These are phyloP conservation scores for Boletus coffeatus DNA, from an alignment of 1,284 basidiomycete genomes.

Conservation along the genomic window DNA sequence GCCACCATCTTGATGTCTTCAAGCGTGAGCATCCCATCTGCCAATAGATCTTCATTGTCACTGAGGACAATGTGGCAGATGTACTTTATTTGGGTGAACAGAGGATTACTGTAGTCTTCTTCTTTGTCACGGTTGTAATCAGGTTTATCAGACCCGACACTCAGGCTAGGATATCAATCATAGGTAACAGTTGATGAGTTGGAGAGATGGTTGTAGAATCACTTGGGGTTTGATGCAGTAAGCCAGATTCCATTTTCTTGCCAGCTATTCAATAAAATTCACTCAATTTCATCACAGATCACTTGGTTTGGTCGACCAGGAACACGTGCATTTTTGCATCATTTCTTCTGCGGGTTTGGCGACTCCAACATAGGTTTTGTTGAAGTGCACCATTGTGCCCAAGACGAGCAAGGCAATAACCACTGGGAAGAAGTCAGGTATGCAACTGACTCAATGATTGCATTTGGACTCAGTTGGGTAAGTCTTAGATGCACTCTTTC, in stretches of 20 bases:
- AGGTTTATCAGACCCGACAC: too few relatives aligned
- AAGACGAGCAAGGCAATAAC: neutral
- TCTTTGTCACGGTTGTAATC: too few relatives aligned
- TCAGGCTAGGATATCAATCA: too few relatives aligned
- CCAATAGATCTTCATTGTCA: too few relatives aligned
- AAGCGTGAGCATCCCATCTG: too few relatives aligned
- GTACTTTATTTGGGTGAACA: too few relatives aligned
- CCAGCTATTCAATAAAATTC: neutral
- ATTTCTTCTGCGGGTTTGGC: neutral
- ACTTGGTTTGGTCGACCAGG: neutral
- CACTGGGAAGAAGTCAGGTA: neutral
- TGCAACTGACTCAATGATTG: neutral
- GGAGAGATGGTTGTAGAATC: too few relatives aligned
- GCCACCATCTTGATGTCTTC: too few relatives aligned
- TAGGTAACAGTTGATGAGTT: too few relatives aligned
- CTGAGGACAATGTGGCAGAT: too few relatives aligned
- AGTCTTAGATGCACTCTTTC: neutral
- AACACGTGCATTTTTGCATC: neutral
- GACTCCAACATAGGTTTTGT: neutral
- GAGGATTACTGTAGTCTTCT: too few relatives aligned
- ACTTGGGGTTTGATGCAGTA: neutral
- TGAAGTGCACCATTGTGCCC: neutral
- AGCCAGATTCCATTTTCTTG: neutral
- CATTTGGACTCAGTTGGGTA: neutral
- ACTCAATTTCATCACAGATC: neutral